Evolutionary conservation across 1,284 basidiomycete species (phyloP).

Genomic region (Tilletia walkeri): DNA sequence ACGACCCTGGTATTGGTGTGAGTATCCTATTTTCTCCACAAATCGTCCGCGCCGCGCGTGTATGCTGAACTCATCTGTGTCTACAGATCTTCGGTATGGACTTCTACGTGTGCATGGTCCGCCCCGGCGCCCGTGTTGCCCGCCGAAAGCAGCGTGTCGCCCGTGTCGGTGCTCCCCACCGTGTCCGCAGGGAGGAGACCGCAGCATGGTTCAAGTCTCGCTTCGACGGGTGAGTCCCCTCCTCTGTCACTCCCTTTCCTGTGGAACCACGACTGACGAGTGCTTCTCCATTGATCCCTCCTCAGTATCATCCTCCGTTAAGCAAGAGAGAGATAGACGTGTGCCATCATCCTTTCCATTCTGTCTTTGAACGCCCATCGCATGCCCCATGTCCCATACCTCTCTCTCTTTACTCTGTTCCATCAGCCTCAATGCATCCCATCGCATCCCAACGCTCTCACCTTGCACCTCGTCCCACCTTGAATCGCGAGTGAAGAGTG

Average conservation of each 20-base stretch:
- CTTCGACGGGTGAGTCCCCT: constrained; percentile 39
- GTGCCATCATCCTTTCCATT: background rate
- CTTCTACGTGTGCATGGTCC: constrained; percentile 74
- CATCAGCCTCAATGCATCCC: background rate
- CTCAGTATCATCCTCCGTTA: constrained; percentile 18
- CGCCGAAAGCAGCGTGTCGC: constrained; percentile 86
- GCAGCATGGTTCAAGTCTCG: constrained; percentile 98
- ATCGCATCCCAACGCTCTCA: background rate
- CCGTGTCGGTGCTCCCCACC: constrained; percentile 82
- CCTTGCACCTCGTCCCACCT: background rate
- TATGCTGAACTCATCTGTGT: background rate
- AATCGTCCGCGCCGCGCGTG: too few species aligned
- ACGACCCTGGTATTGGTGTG: constrained; percentile 53
- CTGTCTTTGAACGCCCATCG: background rate
- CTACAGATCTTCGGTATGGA: constrained; percentile 53
- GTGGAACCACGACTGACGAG: background rate
- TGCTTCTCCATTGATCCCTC: background rate
- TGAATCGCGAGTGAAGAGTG: too few species aligned
- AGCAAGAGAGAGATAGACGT: constrained; percentile 11
- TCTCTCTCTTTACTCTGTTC: background rate
- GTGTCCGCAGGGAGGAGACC: constrained; percentile 62
- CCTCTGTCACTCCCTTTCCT: background rate
- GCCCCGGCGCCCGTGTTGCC: constrained; percentile 88
- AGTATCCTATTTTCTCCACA: background rate
- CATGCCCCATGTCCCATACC: constrained; percentile 13